phyloP scores from a whole-genome alignment of 805 yeast genomes.

The Wickerhamomyces alni region DNA sequence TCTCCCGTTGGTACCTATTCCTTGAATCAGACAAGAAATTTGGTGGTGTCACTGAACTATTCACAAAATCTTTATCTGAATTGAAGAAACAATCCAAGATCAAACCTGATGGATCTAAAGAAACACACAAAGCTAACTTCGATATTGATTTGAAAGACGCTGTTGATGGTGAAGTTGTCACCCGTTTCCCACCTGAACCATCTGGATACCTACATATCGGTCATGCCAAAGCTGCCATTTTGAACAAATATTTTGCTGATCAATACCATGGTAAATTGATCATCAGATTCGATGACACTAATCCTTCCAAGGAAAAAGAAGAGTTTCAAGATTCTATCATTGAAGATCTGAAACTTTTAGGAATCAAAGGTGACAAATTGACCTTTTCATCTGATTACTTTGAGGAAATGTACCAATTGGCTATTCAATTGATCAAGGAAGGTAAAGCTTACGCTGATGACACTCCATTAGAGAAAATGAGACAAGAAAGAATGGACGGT shows the following conservation, averaged over 20 bases:
- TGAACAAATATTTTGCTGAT: conserved; percentile 95
- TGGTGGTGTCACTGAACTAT: conserved; percentile 60
- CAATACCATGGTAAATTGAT: conserved; percentile 94
- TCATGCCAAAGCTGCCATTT: conserved; percentile 96
- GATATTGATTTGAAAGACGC: conserved; percentile 93
- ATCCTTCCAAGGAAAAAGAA: conserved; percentile 92
- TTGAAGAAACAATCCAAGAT: conserved; percentile 62
- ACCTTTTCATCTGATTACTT: conserved; percentile 95
- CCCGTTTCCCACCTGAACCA: conserved; percentile 99
- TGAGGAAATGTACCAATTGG: conserved; percentile 82
- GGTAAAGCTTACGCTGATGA: conserved; percentile 98
- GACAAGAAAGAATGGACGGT: conserved; percentile 99
- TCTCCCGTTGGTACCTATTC: conserved; percentile 89
- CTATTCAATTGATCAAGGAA: conserved; percentile 82
- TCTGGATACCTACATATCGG: conserved; percentile 99
- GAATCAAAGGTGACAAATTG: conserved; percentile 84
- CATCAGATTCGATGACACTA: conserved; percentile 96
- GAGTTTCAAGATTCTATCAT: conserved; percentile 93
- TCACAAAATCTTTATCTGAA: conserved; percentile 67
- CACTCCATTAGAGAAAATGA: conserved; percentile 90
- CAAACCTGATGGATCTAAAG: conserved; percentile 54
- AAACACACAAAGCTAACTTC: conserved; percentile 88
- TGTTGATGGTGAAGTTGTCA: conserved; percentile 88
- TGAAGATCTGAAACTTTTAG: conserved; percentile 85
- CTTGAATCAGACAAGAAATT: conserved; percentile 63